Percentiles rank a stretch among this genome's conserved stretches.
These are phyloP conservation scores for Phytopythium litorale DNA, from an alignment of 352 stramenopile genomes.

Conservation along the genomic window DNA sequence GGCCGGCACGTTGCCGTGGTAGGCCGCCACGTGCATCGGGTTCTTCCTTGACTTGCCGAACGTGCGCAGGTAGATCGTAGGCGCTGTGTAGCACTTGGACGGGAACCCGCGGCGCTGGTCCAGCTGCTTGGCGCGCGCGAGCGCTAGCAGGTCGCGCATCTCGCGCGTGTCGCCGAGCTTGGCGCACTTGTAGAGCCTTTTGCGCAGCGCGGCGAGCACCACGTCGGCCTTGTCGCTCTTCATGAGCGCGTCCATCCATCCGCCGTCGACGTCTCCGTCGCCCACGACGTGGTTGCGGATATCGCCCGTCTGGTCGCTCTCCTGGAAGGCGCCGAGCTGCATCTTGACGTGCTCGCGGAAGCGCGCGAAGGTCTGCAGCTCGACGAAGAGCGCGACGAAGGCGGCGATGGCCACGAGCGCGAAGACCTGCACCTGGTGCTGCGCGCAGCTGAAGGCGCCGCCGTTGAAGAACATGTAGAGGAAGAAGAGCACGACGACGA, in stretches of 20 bases:
- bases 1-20: slow-evolving; percentile 66
- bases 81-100: slow-evolving; percentile 40
- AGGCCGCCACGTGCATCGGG: slow-evolving; percentile 71
- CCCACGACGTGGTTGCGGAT: slow-evolving; percentile 68
- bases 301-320: slow-evolving; percentile 71
- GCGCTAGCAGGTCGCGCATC: slow-evolving; percentile 57
- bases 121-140: slow-evolving; percentile 40
- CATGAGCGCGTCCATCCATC: slow-evolving; percentile 44
- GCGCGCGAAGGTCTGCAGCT: slow-evolving; percentile 67
- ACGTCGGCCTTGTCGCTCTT: slow-evolving; percentile 39
- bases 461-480: slow-evolving; percentile 84
- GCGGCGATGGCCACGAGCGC: slow-evolving; percentile 44
- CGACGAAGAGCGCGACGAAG: slow-evolving; percentile 57
- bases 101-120: slow-evolving; percentile 48
- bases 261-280: slow-evolving; percentile 7
- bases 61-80: slow-evolving; percentile 45
- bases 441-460: slow-evolving; percentile 51
- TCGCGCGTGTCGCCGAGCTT: slow-evolving; percentile 55
- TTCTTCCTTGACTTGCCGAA: slow-evolving; percentile 77
- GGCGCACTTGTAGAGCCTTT: slow-evolving; percentile 72
- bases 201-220: slow-evolving; percentile 49
- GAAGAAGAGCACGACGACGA: slow-evolving; percentile 70
- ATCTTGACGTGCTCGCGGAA: slow-evolving; percentile 86
- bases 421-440: slow-evolving; percentile 50
- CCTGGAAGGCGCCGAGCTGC: slow-evolving; percentile 74